A percentile compares a stretch with the other conserved stretches of the same genome.
phyloP scores from a whole-genome alignment of 495 filamentous ascomycete genomes.

The Neurospora cerealis region DNA sequence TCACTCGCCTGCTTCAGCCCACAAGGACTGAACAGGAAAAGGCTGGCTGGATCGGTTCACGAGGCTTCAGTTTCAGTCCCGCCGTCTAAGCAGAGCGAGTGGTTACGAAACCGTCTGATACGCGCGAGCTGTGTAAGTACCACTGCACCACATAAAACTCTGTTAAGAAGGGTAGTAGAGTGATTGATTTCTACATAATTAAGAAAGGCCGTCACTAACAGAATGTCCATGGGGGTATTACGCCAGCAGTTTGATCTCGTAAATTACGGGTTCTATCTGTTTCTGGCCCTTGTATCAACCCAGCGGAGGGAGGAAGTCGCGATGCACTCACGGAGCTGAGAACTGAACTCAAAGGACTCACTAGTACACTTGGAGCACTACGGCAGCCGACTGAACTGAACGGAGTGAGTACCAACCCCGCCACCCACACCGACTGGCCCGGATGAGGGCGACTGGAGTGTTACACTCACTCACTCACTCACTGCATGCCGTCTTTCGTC shows the following conservation, averaged over 20 bases:
- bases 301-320: neutral
- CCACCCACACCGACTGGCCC: too few species aligned
- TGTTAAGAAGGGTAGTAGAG: neutral
- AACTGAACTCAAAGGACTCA: too few species aligned
- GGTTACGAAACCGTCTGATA: neutral
- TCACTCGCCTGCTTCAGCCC: neutral
- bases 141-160: neutral
- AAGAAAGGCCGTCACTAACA: neutral
- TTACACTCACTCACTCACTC: too few species aligned
- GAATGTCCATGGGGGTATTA: neutral
- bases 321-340: too few species aligned
- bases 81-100: too few species aligned
- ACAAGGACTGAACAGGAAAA: neutral
- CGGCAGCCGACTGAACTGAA: too few species aligned
- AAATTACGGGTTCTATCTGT: neutral
- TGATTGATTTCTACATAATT: neutral
- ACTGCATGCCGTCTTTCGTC: too few species aligned
- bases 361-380: too few species aligned
- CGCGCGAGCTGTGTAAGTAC: neutral
- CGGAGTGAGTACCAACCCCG: too few species aligned
- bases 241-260: neutral
- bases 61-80: neutral
- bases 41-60: neutral
- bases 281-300: neutral
- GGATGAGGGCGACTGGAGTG: too few species aligned